Evolutionary conservation across 148 eudicot genomes (phyloP).

Genomic region (Camellia granthamiana): DNA sequence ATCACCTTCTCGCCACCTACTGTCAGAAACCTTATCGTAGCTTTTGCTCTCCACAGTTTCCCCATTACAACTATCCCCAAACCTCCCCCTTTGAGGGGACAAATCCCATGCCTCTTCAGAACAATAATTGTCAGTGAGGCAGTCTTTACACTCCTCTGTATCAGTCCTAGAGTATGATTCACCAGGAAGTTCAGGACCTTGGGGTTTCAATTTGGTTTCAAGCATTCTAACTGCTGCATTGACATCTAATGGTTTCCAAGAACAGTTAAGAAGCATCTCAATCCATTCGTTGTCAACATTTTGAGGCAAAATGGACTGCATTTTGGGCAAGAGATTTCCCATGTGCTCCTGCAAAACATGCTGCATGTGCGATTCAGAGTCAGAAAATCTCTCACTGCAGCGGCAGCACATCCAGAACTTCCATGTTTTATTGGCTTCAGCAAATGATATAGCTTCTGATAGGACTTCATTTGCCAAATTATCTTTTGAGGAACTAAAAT

Average conservation of each 20-base stretch:
- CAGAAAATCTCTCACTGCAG: constrained; percentile 64
- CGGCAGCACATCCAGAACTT: constrained; percentile 84
- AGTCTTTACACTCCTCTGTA: constrained; percentile 33
- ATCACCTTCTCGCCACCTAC: constrained; percentile 46
- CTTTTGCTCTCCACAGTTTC: constrained; percentile 31
- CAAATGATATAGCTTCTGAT: constrained; percentile 69
- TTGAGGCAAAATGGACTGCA: constrained; percentile 69
- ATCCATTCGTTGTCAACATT: constrained; percentile 67
- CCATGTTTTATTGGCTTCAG: constrained; percentile 59
- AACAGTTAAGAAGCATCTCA: constrained; percentile 74
- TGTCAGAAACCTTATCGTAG: constrained; percentile 30
- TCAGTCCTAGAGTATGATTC: constrained; percentile 23
- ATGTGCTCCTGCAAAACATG: constrained; percentile 78
- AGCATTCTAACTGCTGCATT: constrained; percentile 59
- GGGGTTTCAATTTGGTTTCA: constrained; percentile 45
- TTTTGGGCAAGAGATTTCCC: constrained; percentile 49
- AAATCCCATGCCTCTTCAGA: constrained; percentile 59
- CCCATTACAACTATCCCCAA: constrained; percentile 41
- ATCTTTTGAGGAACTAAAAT: constrained; percentile 62
- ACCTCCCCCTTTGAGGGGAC: constrained; percentile 31
- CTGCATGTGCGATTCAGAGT: constrained; percentile 49
- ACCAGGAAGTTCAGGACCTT: constrained; percentile 28
- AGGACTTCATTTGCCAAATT: constrained; percentile 48
- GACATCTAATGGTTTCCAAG: constrained; percentile 90
- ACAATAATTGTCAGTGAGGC: constrained; percentile 40